phyloP scores from a whole-genome alignment of 768 basidiomycete genomes.

The Suillus discolor region DNA sequence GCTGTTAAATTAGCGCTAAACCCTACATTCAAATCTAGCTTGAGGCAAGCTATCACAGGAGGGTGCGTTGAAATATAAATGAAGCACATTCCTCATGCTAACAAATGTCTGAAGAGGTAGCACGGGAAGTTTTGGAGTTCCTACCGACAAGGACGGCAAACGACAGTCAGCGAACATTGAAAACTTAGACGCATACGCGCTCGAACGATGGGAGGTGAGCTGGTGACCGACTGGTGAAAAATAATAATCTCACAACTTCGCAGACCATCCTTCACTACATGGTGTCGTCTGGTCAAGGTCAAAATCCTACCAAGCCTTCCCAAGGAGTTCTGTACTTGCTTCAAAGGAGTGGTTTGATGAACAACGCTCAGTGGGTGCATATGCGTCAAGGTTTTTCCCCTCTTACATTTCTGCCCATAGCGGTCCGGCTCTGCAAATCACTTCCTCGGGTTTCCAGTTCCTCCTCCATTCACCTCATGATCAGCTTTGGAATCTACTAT shows the following conservation, averaged over 20 bases:
- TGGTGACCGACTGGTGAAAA: conserved; percentile 1
- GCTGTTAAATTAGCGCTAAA: conserved; percentile 69
- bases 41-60: conserved; percentile 85
- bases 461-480: conserved; percentile 91
- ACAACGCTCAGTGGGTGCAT: conserved; percentile 57
- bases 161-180: conserved; percentile 55
- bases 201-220: conserved; percentile 89
- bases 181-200: conserved; percentile 75
- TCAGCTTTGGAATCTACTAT: conserved; percentile 92
- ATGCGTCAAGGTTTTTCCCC: background rate
- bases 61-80: conserved; percentile 55
- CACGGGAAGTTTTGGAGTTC: conserved; percentile 83
- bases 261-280: conserved; percentile 97
- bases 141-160: conserved; percentile 67
- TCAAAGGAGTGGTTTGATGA: conserved; percentile 86
- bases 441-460: conserved; percentile 95
- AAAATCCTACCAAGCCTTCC: conserved; percentile 73
- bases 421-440: conserved; percentile 73
- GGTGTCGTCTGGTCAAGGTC: conserved; percentile 90
- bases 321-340: conserved; percentile 84
- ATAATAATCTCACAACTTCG: conserved; percentile 1
- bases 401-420: conserved; percentile 31
- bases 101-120: conserved; percentile 53
- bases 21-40: conserved; percentile 72
- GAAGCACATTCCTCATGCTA: background rate